Conservation (phyloP, 2,329 filamentous ascomycete genomes). For the Aspergillus persii region DNA sequence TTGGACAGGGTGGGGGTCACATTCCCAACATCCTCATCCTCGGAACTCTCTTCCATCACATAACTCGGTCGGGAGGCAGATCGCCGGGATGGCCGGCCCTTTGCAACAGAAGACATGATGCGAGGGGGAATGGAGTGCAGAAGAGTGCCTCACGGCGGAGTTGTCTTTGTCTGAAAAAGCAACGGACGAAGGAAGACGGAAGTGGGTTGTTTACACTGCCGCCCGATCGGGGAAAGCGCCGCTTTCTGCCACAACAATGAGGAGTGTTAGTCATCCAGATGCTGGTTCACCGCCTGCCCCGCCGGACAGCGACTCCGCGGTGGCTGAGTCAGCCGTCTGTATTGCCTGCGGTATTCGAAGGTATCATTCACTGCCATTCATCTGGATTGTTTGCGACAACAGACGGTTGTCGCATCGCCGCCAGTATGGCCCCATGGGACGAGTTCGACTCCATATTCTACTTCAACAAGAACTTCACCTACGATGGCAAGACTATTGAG, state of each 20-base stretch:
- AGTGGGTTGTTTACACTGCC: slow-evolving; percentile 40
- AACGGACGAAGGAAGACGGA: slow-evolving; percentile 17
- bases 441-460: slow-evolving; percentile 69
- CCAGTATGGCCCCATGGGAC: slow-evolving; percentile 50
- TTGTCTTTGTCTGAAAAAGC: slow-evolving; percentile 15
- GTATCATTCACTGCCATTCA: slow-evolving; percentile 1
- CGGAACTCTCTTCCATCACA: slow-evolving; percentile 74
- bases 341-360: slow-evolving; percentile 6
- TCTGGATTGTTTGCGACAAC: not conserved
- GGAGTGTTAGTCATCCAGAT: not conserved
- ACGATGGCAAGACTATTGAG: slow-evolving; percentile 60
- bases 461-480: slow-evolving; percentile 58
- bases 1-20: slow-evolving; percentile 42
- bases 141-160: slow-evolving; percentile 26
- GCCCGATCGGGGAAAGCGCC: slow-evolving; percentile 33
- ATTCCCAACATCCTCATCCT: slow-evolving; percentile 63
- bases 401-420: not conserved
- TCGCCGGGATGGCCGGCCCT: slow-evolving; percentile 58
- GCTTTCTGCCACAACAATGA: slow-evolving; percentile 34
- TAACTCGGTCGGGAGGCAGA: slow-evolving; percentile 66
- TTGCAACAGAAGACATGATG: slow-evolving; percentile 41
- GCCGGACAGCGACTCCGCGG: too few relatives aligned
- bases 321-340: slow-evolving; percentile 8
- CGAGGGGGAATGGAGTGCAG: slow-evolving; percentile 11
- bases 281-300: slow-evolving; percentile 24